A percentile compares a stretch with the other conserved stretches of the same genome.
Conservation (phyloP, 495 filamentous ascomycete genomes). For the Aspergillus hancockii region DNA sequence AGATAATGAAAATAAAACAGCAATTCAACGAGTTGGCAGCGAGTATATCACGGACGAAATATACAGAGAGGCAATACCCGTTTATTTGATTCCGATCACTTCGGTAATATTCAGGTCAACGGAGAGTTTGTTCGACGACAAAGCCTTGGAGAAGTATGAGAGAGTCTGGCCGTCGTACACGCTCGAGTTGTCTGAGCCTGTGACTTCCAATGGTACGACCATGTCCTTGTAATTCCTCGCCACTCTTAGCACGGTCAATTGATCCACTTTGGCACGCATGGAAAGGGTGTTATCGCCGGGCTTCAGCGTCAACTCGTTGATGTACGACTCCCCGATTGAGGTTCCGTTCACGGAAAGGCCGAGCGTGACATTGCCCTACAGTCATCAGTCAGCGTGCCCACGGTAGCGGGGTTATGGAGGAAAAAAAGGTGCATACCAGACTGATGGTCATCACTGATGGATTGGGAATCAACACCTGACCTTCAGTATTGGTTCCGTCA, state of each 20-base stretch:
- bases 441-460: constrained; percentile 62
- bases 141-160: constrained; percentile 59
- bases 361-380: constrained; percentile 66
- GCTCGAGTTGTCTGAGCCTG: constrained; percentile 50
- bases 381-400: background rate
- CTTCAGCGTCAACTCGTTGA: constrained; percentile 58
- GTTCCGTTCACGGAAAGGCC: constrained; percentile 53
- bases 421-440: constrained; percentile 47
- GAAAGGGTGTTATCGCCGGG: constrained; percentile 62
- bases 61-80: background rate
- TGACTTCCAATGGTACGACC: constrained; percentile 59
- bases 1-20: too few species aligned
- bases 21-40: background rate
- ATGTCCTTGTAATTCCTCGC: constrained; percentile 52
- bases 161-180: constrained; percentile 59
- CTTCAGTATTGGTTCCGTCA: constrained; percentile 63
- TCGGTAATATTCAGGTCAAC: constrained; percentile 43
- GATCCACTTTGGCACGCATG: constrained; percentile 56
- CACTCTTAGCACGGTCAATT: constrained; percentile 45
- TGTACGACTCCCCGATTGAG: constrained; percentile 53
- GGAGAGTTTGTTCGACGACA: constrained; percentile 39
- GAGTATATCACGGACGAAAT: background rate
- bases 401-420: constrained; percentile 21
- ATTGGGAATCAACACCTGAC: constrained; percentile 68
- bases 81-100: constrained; percentile 26